Percentiles rank a stretch among this genome's conserved stretches.
Evolutionary conservation across 1,284 basidiomycete species (phyloP).

Genomic region (Cryptococcus amylolentus): DNA sequence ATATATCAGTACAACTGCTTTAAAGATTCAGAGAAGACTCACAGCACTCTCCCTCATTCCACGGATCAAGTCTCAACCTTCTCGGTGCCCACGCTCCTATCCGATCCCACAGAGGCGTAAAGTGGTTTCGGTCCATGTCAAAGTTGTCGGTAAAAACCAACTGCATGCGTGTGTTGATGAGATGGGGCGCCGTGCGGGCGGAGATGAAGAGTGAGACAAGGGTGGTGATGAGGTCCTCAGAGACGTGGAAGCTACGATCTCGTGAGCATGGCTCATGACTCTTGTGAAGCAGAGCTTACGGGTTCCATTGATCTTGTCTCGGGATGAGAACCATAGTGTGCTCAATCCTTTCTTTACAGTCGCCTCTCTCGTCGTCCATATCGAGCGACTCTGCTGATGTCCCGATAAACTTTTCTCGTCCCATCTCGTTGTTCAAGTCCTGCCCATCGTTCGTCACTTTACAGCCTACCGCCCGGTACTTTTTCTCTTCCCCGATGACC

Average conservation of each 20-base stretch:
- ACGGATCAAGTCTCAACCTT: slow-evolving; percentile 39
- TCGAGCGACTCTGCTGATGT: slow-evolving; percentile 8
- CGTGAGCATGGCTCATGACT: background rate
- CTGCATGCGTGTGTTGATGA: slow-evolving; percentile 30
- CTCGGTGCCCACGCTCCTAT: slow-evolving; percentile 45
- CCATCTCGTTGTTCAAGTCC: slow-evolving; percentile 27
- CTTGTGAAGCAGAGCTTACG: slow-evolving; percentile 25
- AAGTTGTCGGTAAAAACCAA: slow-evolving; percentile 42
- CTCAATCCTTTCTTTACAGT: slow-evolving; percentile 26
- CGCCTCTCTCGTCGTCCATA: slow-evolving; percentile 5
- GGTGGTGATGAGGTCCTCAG: slow-evolving; percentile 46
- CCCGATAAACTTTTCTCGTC: slow-evolving; percentile 38
- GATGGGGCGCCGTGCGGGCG: slow-evolving; percentile 18
- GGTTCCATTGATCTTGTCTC: slow-evolving; percentile 45
- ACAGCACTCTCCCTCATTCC: slow-evolving; percentile 35
- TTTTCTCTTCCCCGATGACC: slow-evolving; percentile 11
- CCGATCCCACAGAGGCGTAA: slow-evolving; percentile 41
- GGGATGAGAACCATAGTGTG: slow-evolving; percentile 37
- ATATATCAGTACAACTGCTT: background rate
- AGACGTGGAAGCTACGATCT: slow-evolving; percentile 39
- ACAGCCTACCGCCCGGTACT: slow-evolving; percentile 24
- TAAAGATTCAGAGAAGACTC: slow-evolving; percentile 1
- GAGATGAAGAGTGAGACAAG: slow-evolving; percentile 37
- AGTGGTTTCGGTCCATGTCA: slow-evolving; percentile 39
- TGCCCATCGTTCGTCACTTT: slow-evolving; percentile 24